Base-by-base conservation (phyloP, 208 protist species). In the Vickermania spadyakhi region DNA sequence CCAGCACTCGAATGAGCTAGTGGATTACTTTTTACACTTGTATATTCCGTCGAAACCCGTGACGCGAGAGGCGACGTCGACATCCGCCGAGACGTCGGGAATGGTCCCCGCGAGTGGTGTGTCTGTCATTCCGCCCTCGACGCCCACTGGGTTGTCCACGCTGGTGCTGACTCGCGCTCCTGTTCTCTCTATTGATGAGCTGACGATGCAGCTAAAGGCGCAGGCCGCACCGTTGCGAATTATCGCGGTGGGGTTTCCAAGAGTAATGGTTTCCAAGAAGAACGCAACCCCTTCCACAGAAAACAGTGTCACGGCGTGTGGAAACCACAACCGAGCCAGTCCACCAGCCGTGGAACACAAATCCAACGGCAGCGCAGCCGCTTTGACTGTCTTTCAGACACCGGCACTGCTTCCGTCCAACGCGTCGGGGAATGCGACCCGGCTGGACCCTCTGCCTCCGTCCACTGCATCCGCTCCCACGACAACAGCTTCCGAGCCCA, bases 231-330 rank as follows among this genome's bases (percentile, higher is more conserved):
- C 84, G 27, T 77, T 91, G 23, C 66, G 63, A 22, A 63, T 42
- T 23, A 73, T 86, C 52, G 73, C 86, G 58, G 64, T 91, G 53
- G 84, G 84, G 1, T 18, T 63, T 14, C 72, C 71, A 23, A 68
- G 68, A 31, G 58, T 72, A 3, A 58, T 91, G 31, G 74, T 80
- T 28, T 64, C 69, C 3, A 49, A 64, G 30, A 45, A 45, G 18
- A 45, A n/a, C 36, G 36, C 18, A 7, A 45, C 7, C 36, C 7
- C 11, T 18, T n/a, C 36, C 36, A 45, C 36, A 7, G 18, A 18
- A n/a, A 45, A 45, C 36, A 7, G 11, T 18, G 36, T 18, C 11
- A 45, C 36, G 36, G 18, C 36, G 7, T n/a, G 11, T 18, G 18
- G 36, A n/a, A 18, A 7, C 11, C 7, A 45, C 36, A 45, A 45